Evolutionary conservation across 148 eudicot genomes (phyloP).

Genomic region (Rhododendron ovatum): DNA sequence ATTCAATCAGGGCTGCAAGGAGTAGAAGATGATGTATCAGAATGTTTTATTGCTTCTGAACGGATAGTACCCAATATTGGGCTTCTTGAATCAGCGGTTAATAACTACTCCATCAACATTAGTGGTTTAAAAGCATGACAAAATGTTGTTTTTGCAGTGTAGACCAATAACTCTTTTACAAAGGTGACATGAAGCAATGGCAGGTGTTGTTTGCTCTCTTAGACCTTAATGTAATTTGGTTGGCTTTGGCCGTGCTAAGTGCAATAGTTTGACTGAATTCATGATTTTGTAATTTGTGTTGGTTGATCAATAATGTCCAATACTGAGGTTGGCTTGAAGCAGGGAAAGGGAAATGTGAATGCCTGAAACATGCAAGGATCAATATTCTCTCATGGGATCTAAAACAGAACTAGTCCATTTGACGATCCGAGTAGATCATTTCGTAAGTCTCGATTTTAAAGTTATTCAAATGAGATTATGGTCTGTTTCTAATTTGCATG

Average conservation of each 20-base stretch:
- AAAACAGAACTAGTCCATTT: too few relatives aligned
- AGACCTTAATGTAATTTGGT: background rate
- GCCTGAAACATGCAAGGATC: background rate
- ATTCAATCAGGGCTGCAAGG: constrained; percentile 31
- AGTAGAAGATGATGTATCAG: background rate
- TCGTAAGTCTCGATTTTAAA: background rate
- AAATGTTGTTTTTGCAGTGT: background rate
- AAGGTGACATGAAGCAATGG: background rate
- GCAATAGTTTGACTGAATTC: background rate
- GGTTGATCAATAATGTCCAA: background rate
- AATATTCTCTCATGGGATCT: background rate
- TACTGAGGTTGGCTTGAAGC: background rate
- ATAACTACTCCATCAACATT: background rate
- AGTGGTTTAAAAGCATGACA: background rate
- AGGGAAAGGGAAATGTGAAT: background rate
- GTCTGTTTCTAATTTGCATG: background rate
- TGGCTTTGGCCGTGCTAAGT: background rate
- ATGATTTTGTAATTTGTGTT: background rate
- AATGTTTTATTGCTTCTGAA: background rate
- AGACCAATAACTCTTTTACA: too few relatives aligned
- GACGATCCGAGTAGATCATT: background rate
- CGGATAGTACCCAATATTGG: background rate
- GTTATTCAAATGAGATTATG: background rate
- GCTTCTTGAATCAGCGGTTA: background rate
- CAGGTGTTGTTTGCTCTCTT: background rate